A percentile compares a stretch with the other conserved stretches of the same genome.
Conservation (phyloP, 495 filamentous ascomycete species). For the Aspergillus diversus region DNA sequence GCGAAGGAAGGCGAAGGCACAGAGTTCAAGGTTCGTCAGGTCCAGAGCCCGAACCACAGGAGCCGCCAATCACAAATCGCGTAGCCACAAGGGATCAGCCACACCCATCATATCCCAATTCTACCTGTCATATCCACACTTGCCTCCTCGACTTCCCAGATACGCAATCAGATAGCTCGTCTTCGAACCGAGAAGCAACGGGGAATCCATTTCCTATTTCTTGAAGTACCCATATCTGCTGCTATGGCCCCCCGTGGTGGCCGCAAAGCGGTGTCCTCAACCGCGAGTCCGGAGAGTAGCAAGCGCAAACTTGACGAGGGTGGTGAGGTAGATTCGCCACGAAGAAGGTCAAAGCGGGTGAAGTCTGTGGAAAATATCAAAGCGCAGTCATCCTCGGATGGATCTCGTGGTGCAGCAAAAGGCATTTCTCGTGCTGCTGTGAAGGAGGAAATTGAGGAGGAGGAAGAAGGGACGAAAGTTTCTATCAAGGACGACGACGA, state of each 20-base stretch:
- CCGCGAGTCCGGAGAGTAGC: slow-evolving; percentile 15
- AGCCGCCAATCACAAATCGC: background rate
- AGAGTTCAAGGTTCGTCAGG: background rate
- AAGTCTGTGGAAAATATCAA: slow-evolving; percentile 33
- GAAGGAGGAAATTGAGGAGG: slow-evolving; percentile 31
- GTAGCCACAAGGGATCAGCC: background rate
- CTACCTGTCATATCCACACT: background rate
- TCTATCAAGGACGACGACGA: slow-evolving; percentile 17
- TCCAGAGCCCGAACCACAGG: background rate
- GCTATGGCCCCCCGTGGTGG: slow-evolving; percentile 28
- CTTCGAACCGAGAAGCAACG: too few species aligned
- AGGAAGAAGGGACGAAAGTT: slow-evolving; percentile 6
- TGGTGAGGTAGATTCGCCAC: slow-evolving; percentile 31
- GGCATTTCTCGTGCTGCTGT: background rate
- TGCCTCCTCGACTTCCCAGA: background rate
- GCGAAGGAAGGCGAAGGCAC: background rate
- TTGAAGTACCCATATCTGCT: background rate
- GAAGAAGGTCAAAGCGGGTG: slow-evolving; percentile 44
- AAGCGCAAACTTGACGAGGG: slow-evolving; percentile 35
- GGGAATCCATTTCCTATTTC: background rate
- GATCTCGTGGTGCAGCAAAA: background rate
- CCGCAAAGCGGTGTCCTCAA: slow-evolving; percentile 23
- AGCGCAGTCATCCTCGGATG: slow-evolving; percentile 16
- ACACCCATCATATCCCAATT: background rate
- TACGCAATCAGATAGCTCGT: background rate